Base-by-base conservation (phyloP, 1,284 basidiomycete species). In the Ceratobasidium sp. region DNA sequence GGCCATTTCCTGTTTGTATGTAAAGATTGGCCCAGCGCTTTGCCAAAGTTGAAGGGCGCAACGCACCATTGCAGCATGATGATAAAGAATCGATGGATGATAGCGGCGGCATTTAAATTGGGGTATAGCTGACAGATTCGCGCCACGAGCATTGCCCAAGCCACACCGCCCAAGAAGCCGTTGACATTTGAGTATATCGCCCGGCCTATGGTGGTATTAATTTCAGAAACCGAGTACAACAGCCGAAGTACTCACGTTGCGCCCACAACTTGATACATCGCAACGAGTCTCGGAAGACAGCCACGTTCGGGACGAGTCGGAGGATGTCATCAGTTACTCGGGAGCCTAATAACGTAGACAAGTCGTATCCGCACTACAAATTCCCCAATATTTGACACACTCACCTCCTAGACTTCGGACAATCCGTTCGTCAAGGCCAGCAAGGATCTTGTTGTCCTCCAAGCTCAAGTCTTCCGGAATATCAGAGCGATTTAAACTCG, bases 111-210 rank as follows among this genome's bases (percentile, higher is more conserved):
- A 74, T 92, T 90, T 37, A 95, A 95, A 79, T 93, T 98, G 39
- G 98, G 98, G 82, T 98, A 99, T 74, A 99, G 84, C 81, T 99
- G 98, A 84, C 98, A 99, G 87, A 99, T 96, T 81, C 98, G 91
- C 61, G 98, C 98, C 13, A 98, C 96, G 62, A 98, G 88, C 87
- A 99, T 95, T 7, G 96, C 95, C 98, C 98, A 99, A 24, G 96
- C 97, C 2, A 99, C 97, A 83, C 98, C 98, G 78, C 98, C 98
- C 54, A 97, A 88, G 83, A 98, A 99, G 31, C 97, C 98, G 80
- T 97, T 95, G 19, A 98, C 95, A 83, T 99, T 99, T 3, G 96
- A 96, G 83, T 98, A 98, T 77, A 99, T 98, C 29, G 96, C 98
- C 83, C 96, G 88, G 77, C 90, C 94, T 96, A 79, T 46, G 11